Percentiles rank a stretch among this genome's conserved stretches.
Conservation (phyloP, 1,284 basidiomycete species). For the Ustilago trichophora region DNA sequence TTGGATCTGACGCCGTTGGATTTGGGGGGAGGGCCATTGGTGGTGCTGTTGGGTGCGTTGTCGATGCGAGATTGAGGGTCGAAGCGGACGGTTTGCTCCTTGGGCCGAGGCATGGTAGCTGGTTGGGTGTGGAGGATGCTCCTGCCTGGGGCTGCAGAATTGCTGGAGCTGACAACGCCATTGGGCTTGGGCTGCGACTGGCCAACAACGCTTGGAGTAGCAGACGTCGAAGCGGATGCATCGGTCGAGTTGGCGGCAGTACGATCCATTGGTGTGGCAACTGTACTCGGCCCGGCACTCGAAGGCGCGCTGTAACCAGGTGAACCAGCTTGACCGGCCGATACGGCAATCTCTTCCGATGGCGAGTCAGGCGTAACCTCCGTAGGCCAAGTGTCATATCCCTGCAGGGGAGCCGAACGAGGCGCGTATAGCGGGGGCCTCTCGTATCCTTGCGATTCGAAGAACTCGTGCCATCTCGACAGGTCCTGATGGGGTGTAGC, state of each 20-base stretch:
- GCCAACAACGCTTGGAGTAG: neutral
- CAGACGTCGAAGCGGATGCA: neutral
- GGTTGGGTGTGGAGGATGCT: constrained; percentile 39
- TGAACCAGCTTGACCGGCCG: too few species aligned
- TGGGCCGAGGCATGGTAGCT: constrained; percentile 6
- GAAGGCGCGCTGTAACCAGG: constrained; percentile 2
- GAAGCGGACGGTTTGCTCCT: constrained; percentile 40
- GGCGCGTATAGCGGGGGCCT: too few species aligned
- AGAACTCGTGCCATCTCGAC: too few species aligned
- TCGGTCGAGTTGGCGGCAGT: constrained; percentile 18
- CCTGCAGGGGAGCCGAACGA: too few species aligned
- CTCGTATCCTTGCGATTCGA: too few species aligned
- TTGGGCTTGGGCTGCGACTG: neutral
- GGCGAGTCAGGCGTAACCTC: too few species aligned
- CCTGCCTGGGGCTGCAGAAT: constrained; percentile 5
- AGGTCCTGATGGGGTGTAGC: too few species aligned
- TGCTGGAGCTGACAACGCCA: neutral
- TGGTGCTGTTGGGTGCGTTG: constrained; percentile 2
- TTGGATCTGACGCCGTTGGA: constrained; percentile 13
- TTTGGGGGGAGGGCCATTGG: constrained; percentile 1
- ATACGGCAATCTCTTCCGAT: too few species aligned
- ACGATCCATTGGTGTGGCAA: constrained; percentile 8
- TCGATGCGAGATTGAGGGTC: constrained; percentile 38
- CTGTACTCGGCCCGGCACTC: constrained; percentile 10
- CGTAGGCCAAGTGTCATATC: too few species aligned